Percentiles rank a stretch among this genome's conserved stretches.
Conservation (phyloP, 345 rosid genomes). For the Boechera retrofracta region DNA sequence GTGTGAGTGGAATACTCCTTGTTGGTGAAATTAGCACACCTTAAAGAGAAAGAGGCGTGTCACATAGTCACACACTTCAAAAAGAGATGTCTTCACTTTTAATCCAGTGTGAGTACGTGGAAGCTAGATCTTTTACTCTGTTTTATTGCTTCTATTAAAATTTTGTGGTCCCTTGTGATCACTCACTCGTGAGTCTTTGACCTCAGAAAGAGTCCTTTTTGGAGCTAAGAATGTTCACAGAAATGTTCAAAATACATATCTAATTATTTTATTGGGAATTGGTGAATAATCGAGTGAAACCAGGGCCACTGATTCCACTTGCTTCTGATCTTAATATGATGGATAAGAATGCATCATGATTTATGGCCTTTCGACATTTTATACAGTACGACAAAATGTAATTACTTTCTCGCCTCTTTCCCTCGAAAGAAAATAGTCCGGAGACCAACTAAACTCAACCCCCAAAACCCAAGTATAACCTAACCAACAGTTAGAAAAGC, state of each 20-base stretch:
- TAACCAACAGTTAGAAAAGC: slow-evolving; percentile 8
- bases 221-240: slow-evolving; percentile 6
- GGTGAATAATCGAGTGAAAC: slow-evolving; percentile 7
- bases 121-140: not conserved
- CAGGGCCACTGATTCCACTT: slow-evolving; percentile 26
- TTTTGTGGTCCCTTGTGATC: slow-evolving; percentile 18
- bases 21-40: too few species aligned
- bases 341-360: slow-evolving; percentile 1
- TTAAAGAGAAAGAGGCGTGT: too few species aligned
- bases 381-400: not conserved
- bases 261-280: not conserved
- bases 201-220: slow-evolving; percentile 6
- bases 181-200: not conserved
- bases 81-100: too few species aligned
- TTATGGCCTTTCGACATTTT: not conserved
- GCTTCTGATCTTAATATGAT: not conserved
- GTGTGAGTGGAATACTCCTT: not conserved
- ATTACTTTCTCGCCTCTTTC: not conserved
- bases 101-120: too few species aligned
- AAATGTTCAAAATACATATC: not conserved
- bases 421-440: not conserved
- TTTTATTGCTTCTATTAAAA: not conserved
- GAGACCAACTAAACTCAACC: not conserved
- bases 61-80: too few species aligned
- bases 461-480: slow-evolving; percentile 1